Evolutionary conservation across 139 green algal genomes (phyloP), one percentile per base, ranked within the genome.

Genomic region (Chlorella sp.): DNA sequence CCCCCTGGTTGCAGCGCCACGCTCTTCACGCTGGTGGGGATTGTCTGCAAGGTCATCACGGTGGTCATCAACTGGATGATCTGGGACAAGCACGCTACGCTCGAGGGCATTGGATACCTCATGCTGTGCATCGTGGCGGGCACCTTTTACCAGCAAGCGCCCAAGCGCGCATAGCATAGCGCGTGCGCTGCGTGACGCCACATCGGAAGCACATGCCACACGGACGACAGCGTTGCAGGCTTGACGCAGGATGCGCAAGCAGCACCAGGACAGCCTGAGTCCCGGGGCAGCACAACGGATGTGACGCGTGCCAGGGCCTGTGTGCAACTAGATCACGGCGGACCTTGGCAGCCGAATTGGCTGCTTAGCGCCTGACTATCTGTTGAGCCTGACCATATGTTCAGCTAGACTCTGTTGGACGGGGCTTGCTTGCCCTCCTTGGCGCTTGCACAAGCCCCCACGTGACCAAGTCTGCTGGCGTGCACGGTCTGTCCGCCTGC

Each of bases 21-120:
- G 0, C 73, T 87, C 2, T 93, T 93, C 70, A 93, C 90, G 0
- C 86, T 96, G 24, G 85, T 96, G 17, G 91, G 91, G 65, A 93
- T 95, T 67, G 79, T 93, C 29, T 96, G 90, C 81, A 96, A 96
- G 84, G 82, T 83, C 32, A 35, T 76, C 35, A 83, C 73, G 0
- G 77, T 83, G 5, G 71, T 83, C 24, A 83, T 83, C 69, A 83
- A 83, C 69, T 62, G 72, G 6, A 34, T 77, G 34, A 77, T 77
- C 10, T 83, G 77, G 77, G 73, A 83, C 63, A 83, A 83, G 62
- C 77, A 83, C 35, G 77, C 77, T 1, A 72, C 35, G 24, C 35
- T 42, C 1, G 22, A 68, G 1, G 77, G 77, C 51, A 79, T 83
- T 35, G 73, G 5, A 2, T 79, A 79, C 73, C 62, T 83, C 30